Evolutionary conservation across 306 rosid genomes (phyloP).

Genomic region (Dryas octopetala): DNA sequence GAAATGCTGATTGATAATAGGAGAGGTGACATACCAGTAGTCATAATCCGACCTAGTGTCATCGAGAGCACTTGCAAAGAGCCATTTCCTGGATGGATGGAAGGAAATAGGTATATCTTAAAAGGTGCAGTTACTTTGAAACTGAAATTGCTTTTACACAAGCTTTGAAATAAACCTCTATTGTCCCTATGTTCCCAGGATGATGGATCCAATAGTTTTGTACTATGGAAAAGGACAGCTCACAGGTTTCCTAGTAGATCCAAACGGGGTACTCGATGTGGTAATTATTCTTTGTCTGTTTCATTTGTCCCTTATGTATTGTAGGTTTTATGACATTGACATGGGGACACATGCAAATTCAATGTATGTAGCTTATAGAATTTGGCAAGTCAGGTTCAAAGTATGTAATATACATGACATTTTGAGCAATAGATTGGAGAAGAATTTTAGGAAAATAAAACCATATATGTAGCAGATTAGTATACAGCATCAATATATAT

Average conservation of each 20-base stretch:
- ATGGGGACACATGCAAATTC: too few relatives aligned
- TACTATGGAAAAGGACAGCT: slow-evolving; percentile 95
- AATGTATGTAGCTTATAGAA: too few relatives aligned
- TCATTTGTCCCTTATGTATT: neutral
- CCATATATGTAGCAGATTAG: neutral
- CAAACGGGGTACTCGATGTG: slow-evolving; percentile 88
- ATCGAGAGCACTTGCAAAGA: slow-evolving; percentile 88
- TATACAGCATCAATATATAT: neutral
- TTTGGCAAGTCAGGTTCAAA: too few relatives aligned
- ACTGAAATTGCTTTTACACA: slow-evolving; percentile 18
- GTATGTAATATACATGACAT: neutral
- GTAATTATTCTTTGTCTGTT: slow-evolving; percentile 29
- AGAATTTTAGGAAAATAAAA: neutral
- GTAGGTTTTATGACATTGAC: neutral
- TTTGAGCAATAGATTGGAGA: neutral
- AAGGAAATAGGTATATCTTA: slow-evolving; percentile 76
- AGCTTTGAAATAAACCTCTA: slow-evolving; percentile 13
- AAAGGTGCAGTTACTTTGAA: neutral
- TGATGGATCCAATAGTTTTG: slow-evolving; percentile 95
- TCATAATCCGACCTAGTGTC: slow-evolving; percentile 88
- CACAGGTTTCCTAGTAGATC: slow-evolving; percentile 80
- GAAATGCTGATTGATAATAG: slow-evolving; percentile 83
- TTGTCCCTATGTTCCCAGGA: slow-evolving; percentile 41
- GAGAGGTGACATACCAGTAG: slow-evolving; percentile 83
- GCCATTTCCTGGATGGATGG: slow-evolving; percentile 99